Evolutionary conservation across 257 asterid genomes (phyloP).

Genomic region (Solanum chilense): DNA sequence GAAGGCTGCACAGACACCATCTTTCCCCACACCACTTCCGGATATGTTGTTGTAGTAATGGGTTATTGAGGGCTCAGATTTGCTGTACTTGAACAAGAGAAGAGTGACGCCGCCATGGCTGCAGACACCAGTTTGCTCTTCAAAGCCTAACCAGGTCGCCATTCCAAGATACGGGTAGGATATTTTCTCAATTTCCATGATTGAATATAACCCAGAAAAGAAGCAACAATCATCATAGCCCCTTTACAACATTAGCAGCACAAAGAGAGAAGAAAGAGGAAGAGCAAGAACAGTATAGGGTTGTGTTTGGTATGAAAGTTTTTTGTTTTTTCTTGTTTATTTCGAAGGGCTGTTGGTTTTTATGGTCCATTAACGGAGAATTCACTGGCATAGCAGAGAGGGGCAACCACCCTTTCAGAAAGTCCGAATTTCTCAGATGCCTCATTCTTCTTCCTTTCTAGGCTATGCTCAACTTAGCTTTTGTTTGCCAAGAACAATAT

Average conservation of each 20-base stretch:
- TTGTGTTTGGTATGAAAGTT: background rate
- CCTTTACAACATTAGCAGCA: background rate
- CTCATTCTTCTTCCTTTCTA: background rate
- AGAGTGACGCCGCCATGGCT: background rate
- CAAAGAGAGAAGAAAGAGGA: background rate
- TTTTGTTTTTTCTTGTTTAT: background rate
- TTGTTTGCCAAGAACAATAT: background rate
- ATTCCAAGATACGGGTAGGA: background rate
- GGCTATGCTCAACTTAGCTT: background rate
- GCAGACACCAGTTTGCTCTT: background rate
- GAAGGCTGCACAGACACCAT: background rate
- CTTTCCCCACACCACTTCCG: background rate
- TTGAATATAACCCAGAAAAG: background rate
- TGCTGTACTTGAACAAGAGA: background rate
- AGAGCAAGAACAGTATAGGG: background rate
- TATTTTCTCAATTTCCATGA: background rate
- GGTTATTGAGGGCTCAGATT: background rate
- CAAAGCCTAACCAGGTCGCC: background rate
- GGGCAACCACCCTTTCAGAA: background rate
- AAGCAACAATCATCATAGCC: background rate
- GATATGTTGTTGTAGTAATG: background rate
- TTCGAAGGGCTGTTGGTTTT: slow-evolving; percentile 5
- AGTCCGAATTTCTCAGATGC: background rate
- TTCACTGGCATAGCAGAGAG: background rate
- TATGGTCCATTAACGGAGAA: background rate